A percentile compares a stretch with the other conserved stretches of the same genome.
Conservation (phyloP, 1,284 basidiomycete species). For the Tilletia setariae region DNA sequence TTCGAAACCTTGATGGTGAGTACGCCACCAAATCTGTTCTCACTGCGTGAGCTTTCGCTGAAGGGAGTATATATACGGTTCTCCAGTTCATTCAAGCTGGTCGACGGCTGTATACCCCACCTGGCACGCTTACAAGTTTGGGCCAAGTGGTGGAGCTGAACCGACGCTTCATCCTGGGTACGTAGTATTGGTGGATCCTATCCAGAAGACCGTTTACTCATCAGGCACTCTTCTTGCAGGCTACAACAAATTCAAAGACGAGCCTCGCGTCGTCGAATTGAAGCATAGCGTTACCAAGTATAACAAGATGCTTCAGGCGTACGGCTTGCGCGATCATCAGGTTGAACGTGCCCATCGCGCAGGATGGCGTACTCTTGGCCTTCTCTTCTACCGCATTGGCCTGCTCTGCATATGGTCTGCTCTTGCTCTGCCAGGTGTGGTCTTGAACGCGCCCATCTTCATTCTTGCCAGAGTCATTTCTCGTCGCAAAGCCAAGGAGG, state of each 20-base stretch:
- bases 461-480: conserved; percentile 85
- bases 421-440: conserved; percentile 87
- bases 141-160: conserved; percentile 97
- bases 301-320: conserved; percentile 82
- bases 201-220: neutral
- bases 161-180: conserved; percentile 76
- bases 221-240: conserved; percentile 56
- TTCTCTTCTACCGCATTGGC: conserved; percentile 78
- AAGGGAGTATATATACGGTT: too few relatives aligned
- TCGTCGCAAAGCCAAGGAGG: conserved; percentile 89
- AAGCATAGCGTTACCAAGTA: conserved; percentile 84
- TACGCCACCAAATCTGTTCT: neutral
- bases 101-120: conserved; percentile 87
- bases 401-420: conserved; percentile 80
- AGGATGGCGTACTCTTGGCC: conserved; percentile 79
- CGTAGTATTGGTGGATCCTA: neutral
- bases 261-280: conserved; percentile 80
- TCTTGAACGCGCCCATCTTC: conserved; percentile 93
- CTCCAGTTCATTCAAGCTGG: conserved; percentile 86
- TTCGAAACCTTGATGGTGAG: conserved; percentile 93
- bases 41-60: too few relatives aligned
- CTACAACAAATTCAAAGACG: conserved; percentile 85
- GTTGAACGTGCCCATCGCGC: conserved; percentile 67
- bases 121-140: conserved; percentile 83
- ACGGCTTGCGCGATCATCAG: conserved; percentile 97